These are phyloP conservation scores for Eucalyptus sp. DNA, from an alignment of 345 rosid species.

Conservation along the genomic window DNA sequence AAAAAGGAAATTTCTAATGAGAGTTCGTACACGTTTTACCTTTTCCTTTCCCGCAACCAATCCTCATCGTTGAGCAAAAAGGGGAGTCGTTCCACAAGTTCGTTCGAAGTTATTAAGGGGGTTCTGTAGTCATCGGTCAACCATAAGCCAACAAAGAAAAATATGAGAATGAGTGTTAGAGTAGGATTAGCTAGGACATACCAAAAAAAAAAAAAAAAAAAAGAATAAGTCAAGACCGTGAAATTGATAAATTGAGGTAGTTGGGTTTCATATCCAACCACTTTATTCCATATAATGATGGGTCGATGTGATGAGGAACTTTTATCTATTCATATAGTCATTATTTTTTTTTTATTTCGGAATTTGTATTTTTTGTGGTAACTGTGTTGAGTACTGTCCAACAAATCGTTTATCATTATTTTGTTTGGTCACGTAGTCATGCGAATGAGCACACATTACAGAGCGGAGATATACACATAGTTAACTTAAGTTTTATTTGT, in stretches of 20 bases:
- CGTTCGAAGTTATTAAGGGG: background rate
- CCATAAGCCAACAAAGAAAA: background rate
- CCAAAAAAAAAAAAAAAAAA: too few species aligned
- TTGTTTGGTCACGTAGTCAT: too few species aligned
- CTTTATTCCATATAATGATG: background rate
- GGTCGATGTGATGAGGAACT: background rate
- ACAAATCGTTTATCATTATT: too few species aligned
- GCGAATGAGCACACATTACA: too few species aligned
- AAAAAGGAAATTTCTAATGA: background rate
- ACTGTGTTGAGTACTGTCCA: too few species aligned
- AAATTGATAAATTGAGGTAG: background rate
- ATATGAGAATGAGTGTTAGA: too few species aligned
- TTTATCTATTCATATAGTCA: background rate
- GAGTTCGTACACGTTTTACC: background rate
- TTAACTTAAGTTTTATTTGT: too few species aligned
- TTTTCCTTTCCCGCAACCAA: background rate
- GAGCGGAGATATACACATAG: too few species aligned
- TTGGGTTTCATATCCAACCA: background rate
- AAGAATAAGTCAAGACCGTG: background rate
- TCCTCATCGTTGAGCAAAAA: background rate
- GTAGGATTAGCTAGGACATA: too few species aligned
- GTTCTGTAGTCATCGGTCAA: background rate
- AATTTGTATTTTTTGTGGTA: too few species aligned
- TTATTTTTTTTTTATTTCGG: background rate
- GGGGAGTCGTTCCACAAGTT: background rate